These are phyloP conservation scores for Ustilago esculenta DNA, from an alignment of 1,284 basidiomycete species.

Conservation along the genomic window DNA sequence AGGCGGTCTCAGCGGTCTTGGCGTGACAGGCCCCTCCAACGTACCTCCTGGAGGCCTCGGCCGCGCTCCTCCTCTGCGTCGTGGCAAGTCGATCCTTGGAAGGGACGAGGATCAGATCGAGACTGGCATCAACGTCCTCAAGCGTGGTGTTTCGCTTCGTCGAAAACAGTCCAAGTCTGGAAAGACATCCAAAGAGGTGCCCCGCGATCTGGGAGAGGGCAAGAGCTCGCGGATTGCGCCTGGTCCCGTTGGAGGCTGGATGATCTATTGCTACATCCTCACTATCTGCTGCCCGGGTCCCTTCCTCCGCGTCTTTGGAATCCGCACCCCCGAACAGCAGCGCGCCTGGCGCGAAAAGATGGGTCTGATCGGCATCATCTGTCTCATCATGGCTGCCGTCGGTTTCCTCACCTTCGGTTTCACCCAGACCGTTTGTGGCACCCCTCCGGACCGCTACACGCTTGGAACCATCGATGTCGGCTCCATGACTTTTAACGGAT, in stretches of 20 bases:
- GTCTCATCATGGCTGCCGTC: constrained; percentile 85
- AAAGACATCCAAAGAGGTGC: constrained; percentile 48
- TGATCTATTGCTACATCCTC: constrained; percentile 90
- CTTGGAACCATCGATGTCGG: constrained; percentile 80
- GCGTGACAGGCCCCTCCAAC: constrained; percentile 52
- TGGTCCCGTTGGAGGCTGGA: constrained; percentile 92
- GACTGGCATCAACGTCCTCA: constrained; percentile 65
- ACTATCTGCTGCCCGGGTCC: constrained; percentile 85
- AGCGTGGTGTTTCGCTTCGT: constrained; percentile 64
- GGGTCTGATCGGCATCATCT: constrained; percentile 85
- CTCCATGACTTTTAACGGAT: constrained; percentile 91
- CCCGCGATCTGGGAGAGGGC: constrained; percentile 49
- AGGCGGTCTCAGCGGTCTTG: constrained; percentile 65
- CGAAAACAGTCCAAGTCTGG: constrained; percentile 50
- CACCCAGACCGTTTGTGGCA: constrained; percentile 90
- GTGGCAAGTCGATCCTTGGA: constrained; percentile 65
- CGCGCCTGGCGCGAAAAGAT: constrained; percentile 99
- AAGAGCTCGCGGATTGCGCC: constrained; percentile 59
- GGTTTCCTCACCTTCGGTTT: constrained; percentile 99
- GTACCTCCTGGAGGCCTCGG: constrained; percentile 58
- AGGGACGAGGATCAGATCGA: constrained; percentile 66
- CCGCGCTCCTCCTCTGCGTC: constrained; percentile 53
- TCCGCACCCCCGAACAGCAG: constrained; percentile 90
- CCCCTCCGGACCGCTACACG: constrained; percentile 80
- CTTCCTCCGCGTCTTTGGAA: constrained; percentile 72